Evolutionary conservation across 2,329 filamentous ascomycete genomes (phyloP).

Genomic region (Hirsutella minnesotensis): DNA sequence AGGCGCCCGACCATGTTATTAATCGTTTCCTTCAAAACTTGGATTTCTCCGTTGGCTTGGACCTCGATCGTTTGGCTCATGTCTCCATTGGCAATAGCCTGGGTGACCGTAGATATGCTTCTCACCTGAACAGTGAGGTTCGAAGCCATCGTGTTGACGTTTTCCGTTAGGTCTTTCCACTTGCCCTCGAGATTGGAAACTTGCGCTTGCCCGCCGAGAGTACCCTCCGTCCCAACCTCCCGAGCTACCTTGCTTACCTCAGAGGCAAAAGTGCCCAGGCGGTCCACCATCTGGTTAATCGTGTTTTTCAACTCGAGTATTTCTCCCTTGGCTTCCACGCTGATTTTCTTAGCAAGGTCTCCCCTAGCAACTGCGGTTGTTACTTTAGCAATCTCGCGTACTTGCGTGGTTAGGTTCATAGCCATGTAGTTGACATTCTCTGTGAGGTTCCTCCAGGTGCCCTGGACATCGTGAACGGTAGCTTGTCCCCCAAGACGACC

Average conservation of each 20-base stretch:
- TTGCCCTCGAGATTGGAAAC: slow-evolving; percentile 94
- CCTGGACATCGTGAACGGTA: slow-evolving; percentile 89
- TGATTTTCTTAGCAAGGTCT: slow-evolving; percentile 91
- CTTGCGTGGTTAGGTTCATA: slow-evolving; percentile 94
- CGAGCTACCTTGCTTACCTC: slow-evolving; percentile 92
- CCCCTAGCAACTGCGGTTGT: slow-evolving; percentile 91
- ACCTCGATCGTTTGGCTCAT: slow-evolving; percentile 95
- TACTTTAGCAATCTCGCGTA: slow-evolving; percentile 93
- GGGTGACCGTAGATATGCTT: slow-evolving; percentile 86
- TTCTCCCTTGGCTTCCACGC: slow-evolving; percentile 85
- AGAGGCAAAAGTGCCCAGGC: slow-evolving; percentile 87
- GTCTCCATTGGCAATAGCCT: slow-evolving; percentile 89
- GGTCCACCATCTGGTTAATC: slow-evolving; percentile 98
- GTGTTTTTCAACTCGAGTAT: slow-evolving; percentile 93
- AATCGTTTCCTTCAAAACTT: slow-evolving; percentile 89
- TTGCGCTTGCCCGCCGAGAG: slow-evolving; percentile 83
- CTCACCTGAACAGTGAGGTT: slow-evolving; percentile 66
- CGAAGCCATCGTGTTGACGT: slow-evolving; percentile 67
- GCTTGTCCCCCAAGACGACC: slow-evolving; percentile 89
- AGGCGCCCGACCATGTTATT: slow-evolving; percentile 97
- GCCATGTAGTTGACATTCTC: slow-evolving; percentile 98
- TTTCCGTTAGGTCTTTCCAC: slow-evolving; percentile 93
- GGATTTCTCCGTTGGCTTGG: slow-evolving; percentile 87
- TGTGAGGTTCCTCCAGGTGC: slow-evolving; percentile 93
- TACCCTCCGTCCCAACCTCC: slow-evolving; percentile 93